Evolutionary conservation across 495 filamentous ascomycete species (phyloP).

Genomic region (Pseudoneurospora amorphoporcata): DNA sequence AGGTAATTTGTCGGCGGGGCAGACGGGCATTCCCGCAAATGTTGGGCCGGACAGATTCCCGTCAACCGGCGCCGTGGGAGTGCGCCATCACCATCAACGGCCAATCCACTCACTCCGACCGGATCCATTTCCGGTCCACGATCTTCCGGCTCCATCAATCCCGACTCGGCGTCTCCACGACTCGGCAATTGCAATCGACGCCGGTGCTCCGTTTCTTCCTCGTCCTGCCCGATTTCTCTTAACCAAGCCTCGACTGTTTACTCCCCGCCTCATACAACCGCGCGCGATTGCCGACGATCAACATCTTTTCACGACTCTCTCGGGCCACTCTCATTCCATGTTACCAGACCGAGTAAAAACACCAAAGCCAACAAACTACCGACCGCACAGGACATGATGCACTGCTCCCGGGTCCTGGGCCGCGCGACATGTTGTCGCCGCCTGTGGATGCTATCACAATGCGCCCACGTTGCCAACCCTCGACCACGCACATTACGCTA

Average conservation of each 20-base stretch:
- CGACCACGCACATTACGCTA: background rate
- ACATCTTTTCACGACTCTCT: background rate
- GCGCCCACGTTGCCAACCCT: background rate
- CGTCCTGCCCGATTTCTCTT: background rate
- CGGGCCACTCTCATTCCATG: background rate
- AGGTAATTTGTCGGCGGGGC: background rate
- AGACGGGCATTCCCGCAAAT: background rate
- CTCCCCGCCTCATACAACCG: background rate
- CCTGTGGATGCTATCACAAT: background rate
- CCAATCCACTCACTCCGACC: background rate
- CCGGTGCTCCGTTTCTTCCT: background rate
- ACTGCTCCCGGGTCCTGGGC: background rate
- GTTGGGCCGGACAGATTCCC: background rate
- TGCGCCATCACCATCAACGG: background rate
- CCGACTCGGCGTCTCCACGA: background rate
- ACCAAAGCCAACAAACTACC: background rate
- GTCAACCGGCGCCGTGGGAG: background rate
- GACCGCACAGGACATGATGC: background rate
- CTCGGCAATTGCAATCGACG: background rate
- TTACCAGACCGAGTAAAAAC: background rate
- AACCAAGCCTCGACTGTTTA: background rate
- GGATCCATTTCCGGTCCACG: background rate
- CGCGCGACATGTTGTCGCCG: background rate
- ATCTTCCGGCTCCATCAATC: background rate
- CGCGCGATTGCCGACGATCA: background rate